phyloP scores from a whole-genome alignment of 768 basidiomycete species.

The Gyrodon lividus region DNA sequence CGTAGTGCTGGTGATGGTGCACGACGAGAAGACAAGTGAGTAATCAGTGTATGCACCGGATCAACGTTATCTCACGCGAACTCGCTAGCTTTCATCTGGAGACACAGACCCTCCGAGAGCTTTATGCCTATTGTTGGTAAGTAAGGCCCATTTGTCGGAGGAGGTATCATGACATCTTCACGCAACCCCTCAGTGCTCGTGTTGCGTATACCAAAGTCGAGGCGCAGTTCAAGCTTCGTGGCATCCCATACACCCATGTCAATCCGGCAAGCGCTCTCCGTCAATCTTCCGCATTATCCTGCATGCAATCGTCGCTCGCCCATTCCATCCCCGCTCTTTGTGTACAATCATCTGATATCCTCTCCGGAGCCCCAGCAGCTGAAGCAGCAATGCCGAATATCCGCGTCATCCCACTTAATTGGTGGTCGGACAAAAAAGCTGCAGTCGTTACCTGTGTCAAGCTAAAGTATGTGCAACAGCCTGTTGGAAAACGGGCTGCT shows the following conservation, averaged over 20 bases:
- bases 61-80: background rate
- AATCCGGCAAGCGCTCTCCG: conserved; percentile 49
- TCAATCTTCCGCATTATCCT: conserved; percentile 45
- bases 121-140: conserved; percentile 89
- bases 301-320: conserved; percentile 70
- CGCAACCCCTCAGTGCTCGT: conserved; percentile 57
- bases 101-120: conserved; percentile 68
- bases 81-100: conserved; percentile 58
- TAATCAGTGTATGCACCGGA: background rate
- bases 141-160: conserved; percentile 16
- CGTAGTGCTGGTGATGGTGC: conserved; percentile 13
- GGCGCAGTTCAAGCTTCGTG: conserved; percentile 77
- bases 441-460: conserved; percentile 89
- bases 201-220: conserved; percentile 91
- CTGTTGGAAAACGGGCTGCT: conserved; percentile 68
- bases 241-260: conserved; percentile 76
- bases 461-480: conserved; percentile 85
- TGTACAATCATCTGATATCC: conserved; percentile 77
- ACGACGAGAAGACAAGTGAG: conserved; percentile 31
- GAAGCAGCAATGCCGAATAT: conserved; percentile 94
- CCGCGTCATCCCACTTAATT: conserved; percentile 82
- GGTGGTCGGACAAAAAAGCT: conserved; percentile 85
- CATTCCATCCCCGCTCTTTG: conserved; percentile 81
- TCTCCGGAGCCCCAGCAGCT: conserved; percentile 80
- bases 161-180: background rate